phyloP scores from a whole-genome alignment of 169 alveolate genomes.

The Cryptosporidium sp. region DNA sequence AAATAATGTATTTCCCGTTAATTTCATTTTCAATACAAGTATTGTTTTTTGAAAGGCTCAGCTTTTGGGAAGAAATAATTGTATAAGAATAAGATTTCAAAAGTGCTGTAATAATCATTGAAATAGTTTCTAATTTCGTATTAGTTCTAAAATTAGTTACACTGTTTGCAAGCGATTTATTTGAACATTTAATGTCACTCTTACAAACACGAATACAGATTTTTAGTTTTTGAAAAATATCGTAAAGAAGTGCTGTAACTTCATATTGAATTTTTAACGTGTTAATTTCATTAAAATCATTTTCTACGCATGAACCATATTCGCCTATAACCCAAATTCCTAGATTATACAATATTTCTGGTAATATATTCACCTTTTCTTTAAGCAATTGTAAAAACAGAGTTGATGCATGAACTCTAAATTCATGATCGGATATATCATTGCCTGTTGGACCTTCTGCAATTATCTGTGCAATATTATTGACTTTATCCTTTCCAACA shows the following conservation, averaged over 20 bases:
- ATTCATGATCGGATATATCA: constrained; percentile 32
- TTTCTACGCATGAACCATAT: constrained; percentile 38
- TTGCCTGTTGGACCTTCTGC: constrained; percentile 82
- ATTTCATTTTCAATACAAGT: background rate
- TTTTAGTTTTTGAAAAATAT: constrained; percentile 11
- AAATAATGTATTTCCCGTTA: background rate
- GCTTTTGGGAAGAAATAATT: background rate
- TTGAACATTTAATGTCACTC: background rate
- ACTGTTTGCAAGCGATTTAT: background rate
- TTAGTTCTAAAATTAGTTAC: background rate
- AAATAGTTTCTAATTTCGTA: constrained; percentile 34
- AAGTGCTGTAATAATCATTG: constrained; percentile 39
- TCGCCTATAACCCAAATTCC: constrained; percentile 72
- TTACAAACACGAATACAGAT: background rate
- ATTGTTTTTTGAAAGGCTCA: background rate
- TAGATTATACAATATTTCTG: constrained; percentile 55
- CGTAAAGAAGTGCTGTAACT: constrained; percentile 12
- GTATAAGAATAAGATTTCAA: constrained; percentile 40
- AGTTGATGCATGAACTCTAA: constrained; percentile 49
- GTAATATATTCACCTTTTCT: constrained; percentile 20
- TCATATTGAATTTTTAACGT: background rate
- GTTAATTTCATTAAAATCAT: background rate
- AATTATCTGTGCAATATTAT: constrained; percentile 86
- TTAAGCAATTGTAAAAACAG: constrained; percentile 6
- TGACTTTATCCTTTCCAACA: constrained; percentile 85